These are phyloP conservation scores for Cucurbitaria berberidis DNA, from an alignment of 2,329 filamentous ascomycete genomes.

Conservation along the genomic window DNA sequence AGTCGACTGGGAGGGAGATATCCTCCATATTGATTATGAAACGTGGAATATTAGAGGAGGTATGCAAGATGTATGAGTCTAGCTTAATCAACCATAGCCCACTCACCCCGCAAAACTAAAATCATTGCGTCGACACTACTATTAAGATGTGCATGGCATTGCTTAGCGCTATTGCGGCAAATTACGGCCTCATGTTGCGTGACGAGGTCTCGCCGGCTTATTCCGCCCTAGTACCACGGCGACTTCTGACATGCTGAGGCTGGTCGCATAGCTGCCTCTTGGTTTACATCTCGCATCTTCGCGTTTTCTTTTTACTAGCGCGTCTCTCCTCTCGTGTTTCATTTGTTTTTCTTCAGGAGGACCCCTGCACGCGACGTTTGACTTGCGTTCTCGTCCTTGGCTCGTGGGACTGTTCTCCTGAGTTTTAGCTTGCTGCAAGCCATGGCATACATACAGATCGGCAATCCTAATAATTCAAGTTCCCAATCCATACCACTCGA, in stretches of 20 bases:
- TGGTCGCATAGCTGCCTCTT: background rate
- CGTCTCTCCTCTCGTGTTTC: background rate
- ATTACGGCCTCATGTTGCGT: background rate
- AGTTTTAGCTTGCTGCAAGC: background rate
- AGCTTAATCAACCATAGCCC: too few relatives aligned
- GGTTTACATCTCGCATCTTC: background rate
- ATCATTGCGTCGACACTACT: too few relatives aligned
- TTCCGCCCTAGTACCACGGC: background rate
- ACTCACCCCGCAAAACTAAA: too few relatives aligned
- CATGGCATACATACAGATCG: slow-evolving; percentile 3
- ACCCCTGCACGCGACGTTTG: background rate
- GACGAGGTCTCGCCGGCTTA: background rate
- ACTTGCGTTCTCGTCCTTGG: background rate
- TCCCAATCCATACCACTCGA: background rate
- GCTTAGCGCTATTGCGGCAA: too few relatives aligned
- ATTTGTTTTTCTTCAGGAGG: background rate
- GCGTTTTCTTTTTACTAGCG: background rate
- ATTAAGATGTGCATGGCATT: too few relatives aligned
- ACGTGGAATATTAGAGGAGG: too few relatives aligned
- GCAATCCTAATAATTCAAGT: background rate
- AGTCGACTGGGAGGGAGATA: too few relatives aligned
- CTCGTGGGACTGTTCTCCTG: background rate
- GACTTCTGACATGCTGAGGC: background rate
- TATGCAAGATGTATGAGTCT: too few relatives aligned
- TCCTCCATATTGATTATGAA: too few relatives aligned